These are phyloP conservation scores for Verbena officinalis DNA, from an alignment of 257 asterid genomes.

Conservation along the genomic window DNA sequence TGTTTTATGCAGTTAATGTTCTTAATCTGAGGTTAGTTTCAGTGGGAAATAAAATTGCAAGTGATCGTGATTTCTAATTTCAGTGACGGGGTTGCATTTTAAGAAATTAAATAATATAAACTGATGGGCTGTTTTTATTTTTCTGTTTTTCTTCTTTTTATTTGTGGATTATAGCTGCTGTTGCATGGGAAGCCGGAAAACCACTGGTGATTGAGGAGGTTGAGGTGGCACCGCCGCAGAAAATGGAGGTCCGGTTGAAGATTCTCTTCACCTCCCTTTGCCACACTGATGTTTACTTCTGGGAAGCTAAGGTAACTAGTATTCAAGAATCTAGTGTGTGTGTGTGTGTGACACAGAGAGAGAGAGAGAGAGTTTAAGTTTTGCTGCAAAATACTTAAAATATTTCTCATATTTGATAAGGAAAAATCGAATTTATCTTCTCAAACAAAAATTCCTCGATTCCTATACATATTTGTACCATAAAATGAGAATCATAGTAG, in stretches of 20 bases:
- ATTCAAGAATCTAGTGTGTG: neutral
- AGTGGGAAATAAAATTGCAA: too few species aligned
- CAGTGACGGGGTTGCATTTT: neutral
- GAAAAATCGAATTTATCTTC: too few species aligned
- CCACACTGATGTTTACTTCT: conserved; percentile 75
- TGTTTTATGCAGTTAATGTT: neutral
- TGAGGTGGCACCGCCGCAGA: conserved; percentile 83
- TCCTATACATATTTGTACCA: too few species aligned
- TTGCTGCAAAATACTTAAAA: too few species aligned
- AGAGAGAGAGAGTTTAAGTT: too few species aligned
- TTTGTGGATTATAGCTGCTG: conserved; percentile 47
- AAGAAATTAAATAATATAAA: neutral
- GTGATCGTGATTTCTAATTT: too few species aligned
- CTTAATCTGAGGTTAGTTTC: too few species aligned
- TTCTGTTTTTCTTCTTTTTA: too few species aligned
- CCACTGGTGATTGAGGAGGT: conserved; percentile 75
- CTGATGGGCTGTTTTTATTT: neutral
- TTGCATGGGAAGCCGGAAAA: conserved; percentile 74
- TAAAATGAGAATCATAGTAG: too few species aligned
- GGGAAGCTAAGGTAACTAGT: conserved; percentile 80
- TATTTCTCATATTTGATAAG: too few species aligned
- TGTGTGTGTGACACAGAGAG: neutral
- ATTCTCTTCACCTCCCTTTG: conserved; percentile 74
- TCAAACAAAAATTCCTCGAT: too few species aligned
- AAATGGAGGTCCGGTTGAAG: conserved; percentile 74